phyloP scores from a whole-genome alignment of 805 yeast genomes.

The Saccharomycopsis sp. region DNA sequence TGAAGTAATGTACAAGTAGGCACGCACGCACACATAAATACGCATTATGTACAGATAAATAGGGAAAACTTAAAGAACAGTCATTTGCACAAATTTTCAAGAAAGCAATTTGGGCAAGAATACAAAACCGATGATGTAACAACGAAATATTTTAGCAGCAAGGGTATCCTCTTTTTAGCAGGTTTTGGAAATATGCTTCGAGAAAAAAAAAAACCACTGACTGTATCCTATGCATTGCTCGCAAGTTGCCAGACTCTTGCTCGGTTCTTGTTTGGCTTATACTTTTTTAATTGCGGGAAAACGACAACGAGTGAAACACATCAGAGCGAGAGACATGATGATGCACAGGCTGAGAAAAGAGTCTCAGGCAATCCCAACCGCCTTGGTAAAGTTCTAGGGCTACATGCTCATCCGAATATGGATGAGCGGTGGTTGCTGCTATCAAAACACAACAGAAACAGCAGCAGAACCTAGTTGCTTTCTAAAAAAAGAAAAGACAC shows the following conservation, averaged over 20 bases:
- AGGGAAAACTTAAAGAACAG: not conserved
- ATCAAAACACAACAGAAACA: too few relatives aligned
- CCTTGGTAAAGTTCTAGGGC: too few relatives aligned
- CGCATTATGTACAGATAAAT: not conserved
- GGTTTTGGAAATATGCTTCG: slow-evolving; percentile 2
- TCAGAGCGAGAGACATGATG: not conserved
- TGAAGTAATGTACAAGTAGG: not conserved
- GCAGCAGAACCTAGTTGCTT: not conserved
- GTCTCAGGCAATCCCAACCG: not conserved
- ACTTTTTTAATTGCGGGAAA: too few relatives aligned
- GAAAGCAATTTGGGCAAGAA: not conserved
- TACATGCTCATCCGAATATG: not conserved
- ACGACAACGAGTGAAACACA: not conserved
- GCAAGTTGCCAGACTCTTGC: not conserved
- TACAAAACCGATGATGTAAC: not conserved
- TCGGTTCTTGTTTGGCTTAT: too few relatives aligned
- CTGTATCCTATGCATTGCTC: not conserved
- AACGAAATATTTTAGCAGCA: not conserved
- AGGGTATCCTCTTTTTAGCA: slow-evolving; percentile 3
- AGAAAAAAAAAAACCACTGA: not conserved
- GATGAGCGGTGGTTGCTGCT: not conserved
- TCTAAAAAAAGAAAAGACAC: not conserved
- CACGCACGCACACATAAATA: not conserved
- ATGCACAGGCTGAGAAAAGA: not conserved
- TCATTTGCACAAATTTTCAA: not conserved